Conservation (phyloP, 2,329 filamentous ascomycete genomes). For the Fusarium sp. region DNA sequence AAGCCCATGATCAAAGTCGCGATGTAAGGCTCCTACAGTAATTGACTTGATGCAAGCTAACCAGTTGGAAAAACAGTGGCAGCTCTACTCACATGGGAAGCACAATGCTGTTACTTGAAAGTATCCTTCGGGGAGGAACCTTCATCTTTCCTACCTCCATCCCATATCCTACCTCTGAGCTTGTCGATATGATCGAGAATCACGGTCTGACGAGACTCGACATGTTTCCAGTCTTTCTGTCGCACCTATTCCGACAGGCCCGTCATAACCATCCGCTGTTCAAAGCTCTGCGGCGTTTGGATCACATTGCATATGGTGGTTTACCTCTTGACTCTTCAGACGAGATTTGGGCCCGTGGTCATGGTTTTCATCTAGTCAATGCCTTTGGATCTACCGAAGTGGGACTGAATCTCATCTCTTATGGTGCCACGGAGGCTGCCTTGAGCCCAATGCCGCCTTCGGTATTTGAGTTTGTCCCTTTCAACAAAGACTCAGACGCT, state of each 20-base stretch:
- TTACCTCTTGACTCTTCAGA: neutral
- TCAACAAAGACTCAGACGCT: neutral
- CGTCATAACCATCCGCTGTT: neutral
- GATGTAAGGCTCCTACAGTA: neutral
- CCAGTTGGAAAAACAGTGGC: neutral
- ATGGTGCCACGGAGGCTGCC: neutral
- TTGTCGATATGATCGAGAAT: neutral
- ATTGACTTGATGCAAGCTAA: no score
- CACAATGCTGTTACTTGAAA: neutral
- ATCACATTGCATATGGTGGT: neutral
- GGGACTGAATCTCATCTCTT: neutral
- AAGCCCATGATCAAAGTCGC: neutral
- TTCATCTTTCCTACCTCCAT: neutral
- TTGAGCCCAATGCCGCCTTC: neutral
- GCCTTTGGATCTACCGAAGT: neutral
- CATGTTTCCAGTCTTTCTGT: neutral
- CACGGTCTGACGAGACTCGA: neutral
- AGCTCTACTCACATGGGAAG: neutral
- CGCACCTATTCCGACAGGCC: neutral
- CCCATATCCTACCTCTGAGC: neutral
- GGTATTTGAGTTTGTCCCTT: neutral
- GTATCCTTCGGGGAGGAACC: neutral
- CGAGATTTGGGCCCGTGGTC: neutral
- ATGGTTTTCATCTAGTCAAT: neutral
- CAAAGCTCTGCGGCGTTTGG: neutral